Base-by-base conservation (phyloP, 2,329 filamentous ascomycete species). In the Claviceps humidiphila region DNA sequence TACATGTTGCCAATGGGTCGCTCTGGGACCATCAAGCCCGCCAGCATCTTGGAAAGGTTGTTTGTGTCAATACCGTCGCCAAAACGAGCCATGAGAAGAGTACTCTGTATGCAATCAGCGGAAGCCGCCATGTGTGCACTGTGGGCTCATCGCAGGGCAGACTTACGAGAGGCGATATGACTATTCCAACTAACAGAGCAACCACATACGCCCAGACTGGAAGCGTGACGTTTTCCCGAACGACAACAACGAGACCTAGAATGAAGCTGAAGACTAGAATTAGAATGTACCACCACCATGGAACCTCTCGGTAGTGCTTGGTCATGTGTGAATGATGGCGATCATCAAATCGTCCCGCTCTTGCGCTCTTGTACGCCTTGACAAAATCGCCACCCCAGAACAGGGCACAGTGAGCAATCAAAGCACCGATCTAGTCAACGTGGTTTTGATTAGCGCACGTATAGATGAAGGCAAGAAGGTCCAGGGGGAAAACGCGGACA, bases 1-100 rank as follows among this genome's bases (percentile, higher is more conserved):
- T 78, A 79, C 73, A 79, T 76, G 61, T 79, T 79, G 2, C 74
- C 76, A 5, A 79, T 57, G 0, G 76, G 76, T 1, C 71, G 70
- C 1, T 69, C 72, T 1, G 76, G 76, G 3, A 78, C 56, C 53
- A 75, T 63, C 3, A 77, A 64, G 49, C 76, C 76, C 0, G 71
- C 76, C 49, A 80, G 53, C 74, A 79, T 76, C 56, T 79, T 78
- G 20, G 75, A 79, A 41, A 81, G 54, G 52, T 80, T 77, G 13
- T 54, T 47, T 6, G 52, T 54, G n/a, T 40, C 41, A 20, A 54
- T 78, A 13, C 77, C 77, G 47, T 74, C 80, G 9, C 77, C 77
- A 42, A 68, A 80, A 0, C 74, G 68, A 2, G 74, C 72, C 53
- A 72, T 77, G 0, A 80, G 66, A 2, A 80, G 58, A 0, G 68